These are phyloP conservation scores for Dictyophora rubrovolvata DNA, from an alignment of 768 basidiomycete species.

Conservation along the genomic window DNA sequence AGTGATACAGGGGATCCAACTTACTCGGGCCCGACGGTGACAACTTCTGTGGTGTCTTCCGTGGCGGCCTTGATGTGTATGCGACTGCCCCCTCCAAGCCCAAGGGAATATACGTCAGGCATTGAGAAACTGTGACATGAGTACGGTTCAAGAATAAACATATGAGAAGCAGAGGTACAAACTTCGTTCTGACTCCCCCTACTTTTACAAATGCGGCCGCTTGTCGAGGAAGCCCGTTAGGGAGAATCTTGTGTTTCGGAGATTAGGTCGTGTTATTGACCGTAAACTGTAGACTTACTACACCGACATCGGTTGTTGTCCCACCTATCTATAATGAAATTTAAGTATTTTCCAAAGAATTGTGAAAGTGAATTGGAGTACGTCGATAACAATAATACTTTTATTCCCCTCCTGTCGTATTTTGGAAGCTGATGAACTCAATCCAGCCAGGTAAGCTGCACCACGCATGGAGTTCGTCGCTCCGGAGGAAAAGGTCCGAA, in stretches of 20 bases:
- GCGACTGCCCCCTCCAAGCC: conserved; percentile 54
- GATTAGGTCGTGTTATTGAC: background rate
- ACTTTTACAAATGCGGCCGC: conserved; percentile 54
- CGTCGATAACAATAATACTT: conserved; percentile 44
- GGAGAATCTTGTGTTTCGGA: conserved; percentile 25
- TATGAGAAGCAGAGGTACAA: too few species aligned
- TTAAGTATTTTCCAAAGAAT: background rate
- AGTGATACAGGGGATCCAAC: conserved; percentile 19
- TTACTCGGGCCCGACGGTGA: conserved; percentile 54
- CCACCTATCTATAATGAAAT: conserved; percentile 34
- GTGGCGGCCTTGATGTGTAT: conserved; percentile 22
- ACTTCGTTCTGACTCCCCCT: conserved; percentile 49
- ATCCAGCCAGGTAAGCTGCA: conserved; percentile 46
- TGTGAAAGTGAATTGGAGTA: background rate
- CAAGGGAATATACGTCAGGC: conserved; percentile 35
- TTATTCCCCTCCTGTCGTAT: conserved; percentile 18
- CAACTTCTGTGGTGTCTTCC: conserved; percentile 23
- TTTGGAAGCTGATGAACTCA: conserved; percentile 19
- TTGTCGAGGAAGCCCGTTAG: conserved; percentile 51
- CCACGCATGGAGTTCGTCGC: conserved; percentile 67
- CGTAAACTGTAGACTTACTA: conserved; percentile 14
- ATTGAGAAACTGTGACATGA: conserved; percentile 17
- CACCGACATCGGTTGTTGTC: conserved; percentile 57
- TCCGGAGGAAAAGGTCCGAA: conserved; percentile 51
- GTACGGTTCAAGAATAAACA: too few species aligned